Percentiles rank a stretch among this genome's conserved stretches.
phyloP scores from a whole-genome alignment of 2,329 filamentous ascomycete genomes.

The Colletotrichum karsti region DNA sequence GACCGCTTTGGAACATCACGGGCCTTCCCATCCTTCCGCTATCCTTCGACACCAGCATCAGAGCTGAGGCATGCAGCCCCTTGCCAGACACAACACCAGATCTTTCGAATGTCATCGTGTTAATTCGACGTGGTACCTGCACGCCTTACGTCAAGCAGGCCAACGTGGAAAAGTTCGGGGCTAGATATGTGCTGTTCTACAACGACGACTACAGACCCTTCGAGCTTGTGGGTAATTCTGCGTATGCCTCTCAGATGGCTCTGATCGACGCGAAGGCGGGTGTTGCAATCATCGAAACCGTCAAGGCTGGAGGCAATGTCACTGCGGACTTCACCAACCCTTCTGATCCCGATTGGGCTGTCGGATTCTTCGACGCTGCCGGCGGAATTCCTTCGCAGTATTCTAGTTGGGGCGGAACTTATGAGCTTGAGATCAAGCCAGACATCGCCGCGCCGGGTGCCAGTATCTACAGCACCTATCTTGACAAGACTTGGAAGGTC shows the following conservation, averaged over 20 bases:
- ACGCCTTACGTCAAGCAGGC: constrained; percentile 34
- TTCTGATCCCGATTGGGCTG: constrained; percentile 10
- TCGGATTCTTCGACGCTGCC: constrained; percentile 31
- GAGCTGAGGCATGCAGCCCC: constrained; percentile 35
- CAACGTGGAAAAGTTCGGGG: constrained; percentile 36
- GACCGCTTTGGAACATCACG: constrained; percentile 39
- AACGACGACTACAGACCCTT: constrained; percentile 30
- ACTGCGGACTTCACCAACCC: constrained; percentile 24
- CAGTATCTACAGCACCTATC: constrained; percentile 55
- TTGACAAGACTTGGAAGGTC: constrained; percentile 43
- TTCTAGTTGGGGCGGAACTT: constrained; percentile 52
- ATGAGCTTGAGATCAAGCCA: constrained; percentile 52
- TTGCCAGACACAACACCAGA: constrained; percentile 33
- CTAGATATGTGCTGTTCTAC: constrained; percentile 39
- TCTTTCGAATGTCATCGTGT: constrained; percentile 32
- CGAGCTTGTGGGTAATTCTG: constrained; percentile 17
- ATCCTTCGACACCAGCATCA: constrained; percentile 33
- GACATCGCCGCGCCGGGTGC: constrained; percentile 52
- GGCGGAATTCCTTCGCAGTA: constrained; percentile 48
- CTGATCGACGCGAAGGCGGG: constrained; percentile 35
- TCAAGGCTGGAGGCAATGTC: constrained; percentile 30
- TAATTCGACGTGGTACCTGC: constrained; percentile 45
- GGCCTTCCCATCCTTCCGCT: constrained; percentile 38
- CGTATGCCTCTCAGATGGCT: constrained; percentile 29
- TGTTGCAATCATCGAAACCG: constrained; percentile 34